Evolutionary conservation across 352 stramenopile species (phyloP), one percentile per base, ranked within the genome.

Genomic region (Globisporangium polare): DNA sequence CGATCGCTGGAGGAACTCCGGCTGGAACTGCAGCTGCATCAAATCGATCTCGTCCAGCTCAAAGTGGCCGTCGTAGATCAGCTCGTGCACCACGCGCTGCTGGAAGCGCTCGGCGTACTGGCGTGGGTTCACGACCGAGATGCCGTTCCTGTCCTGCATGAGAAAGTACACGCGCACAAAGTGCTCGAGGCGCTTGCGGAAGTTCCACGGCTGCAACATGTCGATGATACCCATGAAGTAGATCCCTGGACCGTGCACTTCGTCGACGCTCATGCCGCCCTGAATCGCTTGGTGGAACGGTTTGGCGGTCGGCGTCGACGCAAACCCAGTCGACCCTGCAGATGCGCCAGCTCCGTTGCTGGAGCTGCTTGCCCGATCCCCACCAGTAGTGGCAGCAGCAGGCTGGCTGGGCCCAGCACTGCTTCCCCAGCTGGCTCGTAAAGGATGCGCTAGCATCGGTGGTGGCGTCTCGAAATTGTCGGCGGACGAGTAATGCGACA

Each of bases 211-310:
- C 67, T 98, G 92, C 13, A 98, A 76, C 63, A 98, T 97, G 64
- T 98, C 94, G 69, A 98, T 98, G 27, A 98, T 80, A 1, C 94
- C 94, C 72, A 98, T 93, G 69, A 94, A 98, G 71, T 97, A 98
- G 20, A 98, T 80, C 13, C 95, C 95, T 17, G 90, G 90, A 12
- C 93, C 89, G 55, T 94, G 89, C 42, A 97, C 90, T 64, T 95
- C 74, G 41, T 93, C 82, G 35, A 89, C 75, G 68, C 76, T 80
- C 88, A 94, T 87, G 64, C 81, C 71, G 35, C 79, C 71, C 46
- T 78, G 62, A 58, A 75, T 71, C 46, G 67, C 64, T 60, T 79
- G 66, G 65, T 83, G 73, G 49, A 89, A 68, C 2, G 80, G 68
- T 51, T 90, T 86, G 49, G 70, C 60, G 9, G 69, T 73, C 22